Base-by-base conservation (phyloP, 176 grass and related monocot species). In the Aegilops longissima region DNA sequence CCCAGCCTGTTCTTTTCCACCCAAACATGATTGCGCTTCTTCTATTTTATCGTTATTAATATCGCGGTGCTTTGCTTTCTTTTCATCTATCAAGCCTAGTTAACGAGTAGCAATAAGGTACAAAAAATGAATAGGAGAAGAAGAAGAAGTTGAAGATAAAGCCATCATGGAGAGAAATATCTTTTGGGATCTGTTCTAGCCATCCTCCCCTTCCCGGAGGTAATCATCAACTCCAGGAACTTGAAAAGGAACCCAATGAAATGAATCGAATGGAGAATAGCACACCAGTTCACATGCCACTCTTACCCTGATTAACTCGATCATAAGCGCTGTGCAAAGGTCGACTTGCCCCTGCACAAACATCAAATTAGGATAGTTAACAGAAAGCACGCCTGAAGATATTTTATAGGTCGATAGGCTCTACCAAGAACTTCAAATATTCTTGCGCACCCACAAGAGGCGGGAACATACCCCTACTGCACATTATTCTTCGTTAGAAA, bases 341-440 rank as follows among this genome's bases (percentile, higher is more conserved):
- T 39, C 20, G 67, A 12, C 52, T 72, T 42, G 68, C 34, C 11
- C 81, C 14, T 71, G 40, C 33, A 40, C 36, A 36, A 30, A 42
- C 51, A 73, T 9, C n/a, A 74, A 10, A 74, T 52, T 9, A 23
- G 63, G 29, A 72, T 21, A 83, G 40, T 52, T 72, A 87, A 35
- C 0, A 8, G 59, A 45, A 66, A 83, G 42, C 23, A 33, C 66
- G 35, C 34, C 34, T 44, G 31, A 49, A 84, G 85, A 91, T 87
- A 87, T 80, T 84, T 80, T 47, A 12, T 76, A 87, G 89, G 85
- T 31, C 68, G 45, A 68, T 80, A 87, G 73, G 42, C 45, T 87
- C 13, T 80, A 75, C 29, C 33, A 87, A 35, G 62, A 87, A 61
- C 29, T 35, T 80, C 35, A 73, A 75, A 87, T 80, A 91, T 87